Conservation (phyloP, 106 monocot genomes). For the Dendrobium nobile region DNA sequence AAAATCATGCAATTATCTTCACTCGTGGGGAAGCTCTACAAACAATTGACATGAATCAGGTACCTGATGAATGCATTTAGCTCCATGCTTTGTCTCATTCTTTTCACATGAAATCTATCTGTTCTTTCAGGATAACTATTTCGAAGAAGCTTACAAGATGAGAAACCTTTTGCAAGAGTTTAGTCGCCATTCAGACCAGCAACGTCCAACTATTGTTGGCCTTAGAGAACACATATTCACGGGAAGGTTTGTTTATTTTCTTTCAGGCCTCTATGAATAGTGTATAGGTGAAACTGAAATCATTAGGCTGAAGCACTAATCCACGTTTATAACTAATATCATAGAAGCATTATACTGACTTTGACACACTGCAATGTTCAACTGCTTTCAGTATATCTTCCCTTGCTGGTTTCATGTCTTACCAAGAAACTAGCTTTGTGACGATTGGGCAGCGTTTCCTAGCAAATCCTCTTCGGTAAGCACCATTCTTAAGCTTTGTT, state of each 20-base stretch:
- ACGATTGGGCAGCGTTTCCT: slow-evolving; percentile 80
- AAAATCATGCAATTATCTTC: slow-evolving; percentile 82
- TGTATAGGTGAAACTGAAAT: background rate
- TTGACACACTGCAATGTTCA: background rate
- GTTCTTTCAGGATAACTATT: slow-evolving; percentile 56
- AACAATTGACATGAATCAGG: slow-evolving; percentile 88
- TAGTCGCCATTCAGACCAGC: slow-evolving; percentile 21
- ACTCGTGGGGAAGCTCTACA: slow-evolving; percentile 81
- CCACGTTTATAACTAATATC: background rate
- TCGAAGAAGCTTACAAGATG: slow-evolving; percentile 79
- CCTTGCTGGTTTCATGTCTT: slow-evolving; percentile 79
- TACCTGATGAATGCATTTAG: slow-evolving; percentile 9
- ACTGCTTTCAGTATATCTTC: slow-evolving; percentile 62
- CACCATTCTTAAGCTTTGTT: background rate
- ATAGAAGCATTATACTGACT: background rate
- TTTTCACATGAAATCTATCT: background rate
- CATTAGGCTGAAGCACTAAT: background rate
- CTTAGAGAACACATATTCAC: slow-evolving; percentile 84
- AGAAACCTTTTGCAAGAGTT: slow-evolving; percentile 81
- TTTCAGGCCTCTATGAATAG: background rate
- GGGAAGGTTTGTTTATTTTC: slow-evolving; percentile 39
- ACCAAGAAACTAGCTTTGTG: slow-evolving; percentile 81
- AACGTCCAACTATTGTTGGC: slow-evolving; percentile 63
- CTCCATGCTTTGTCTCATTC: background rate
- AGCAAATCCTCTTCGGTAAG: slow-evolving; percentile 63